Conservation (phyloP, 2,329 filamentous ascomycete species). For the Calonectria pteridis region DNA sequence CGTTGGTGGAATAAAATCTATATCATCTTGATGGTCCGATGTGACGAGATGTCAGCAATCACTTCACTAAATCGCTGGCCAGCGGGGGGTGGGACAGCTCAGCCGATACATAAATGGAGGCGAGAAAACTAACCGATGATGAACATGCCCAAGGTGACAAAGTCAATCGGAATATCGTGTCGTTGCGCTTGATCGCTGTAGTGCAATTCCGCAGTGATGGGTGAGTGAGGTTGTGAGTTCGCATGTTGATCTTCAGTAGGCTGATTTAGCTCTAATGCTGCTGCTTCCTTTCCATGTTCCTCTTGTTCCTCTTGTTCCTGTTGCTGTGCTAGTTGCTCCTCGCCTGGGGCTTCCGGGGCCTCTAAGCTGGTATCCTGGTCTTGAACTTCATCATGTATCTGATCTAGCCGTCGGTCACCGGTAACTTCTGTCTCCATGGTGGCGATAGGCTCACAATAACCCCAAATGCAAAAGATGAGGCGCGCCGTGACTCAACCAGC, state of each 20-base stretch:
- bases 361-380: slow-evolving; percentile 18
- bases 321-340: not conserved
- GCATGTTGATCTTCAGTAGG: not conserved
- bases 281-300: too few relatives aligned
- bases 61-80: not conserved
- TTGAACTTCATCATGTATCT: slow-evolving; percentile 24
- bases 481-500: slow-evolving; percentile 5
- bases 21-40: slow-evolving; percentile 75
- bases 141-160: slow-evolving; percentile 80
- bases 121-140: slow-evolving; percentile 70
- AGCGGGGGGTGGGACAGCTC: not conserved
- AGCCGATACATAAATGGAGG: not conserved
- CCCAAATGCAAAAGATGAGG: not conserved
- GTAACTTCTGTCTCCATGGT: slow-evolving; percentile 17
- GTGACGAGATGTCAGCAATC: slow-evolving; percentile 25
- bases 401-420: slow-evolving; percentile 16
- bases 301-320: not conserved
- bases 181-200: not conserved
- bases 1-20: slow-evolving; percentile 81
- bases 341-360: not conserved
- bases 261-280: not conserved
- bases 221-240: not conserved
- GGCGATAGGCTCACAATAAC: not conserved
- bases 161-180: slow-evolving; percentile 61
- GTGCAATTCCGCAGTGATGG: not conserved